Conservation (phyloP, 2,329 filamentous ascomycete species). For the Myriosclerotinia duriaeana region DNA sequence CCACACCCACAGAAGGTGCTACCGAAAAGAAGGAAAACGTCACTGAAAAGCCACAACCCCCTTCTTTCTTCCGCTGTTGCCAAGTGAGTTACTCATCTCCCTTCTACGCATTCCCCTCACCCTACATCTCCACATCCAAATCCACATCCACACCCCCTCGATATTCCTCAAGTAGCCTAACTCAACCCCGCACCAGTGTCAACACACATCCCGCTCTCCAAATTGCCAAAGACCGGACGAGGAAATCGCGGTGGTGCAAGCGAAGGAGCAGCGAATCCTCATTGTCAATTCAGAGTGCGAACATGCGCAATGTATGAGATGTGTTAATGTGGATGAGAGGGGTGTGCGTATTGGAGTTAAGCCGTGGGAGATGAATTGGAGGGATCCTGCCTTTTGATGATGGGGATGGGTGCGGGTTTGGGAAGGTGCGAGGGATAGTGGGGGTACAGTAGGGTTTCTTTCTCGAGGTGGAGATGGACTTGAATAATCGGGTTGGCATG, state of each 20-base stretch:
- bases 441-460: background rate
- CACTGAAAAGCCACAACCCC: background rate
- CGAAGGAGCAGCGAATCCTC: background rate
- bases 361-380: conserved; percentile 10
- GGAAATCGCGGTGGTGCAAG: background rate
- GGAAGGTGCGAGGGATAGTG: background rate
- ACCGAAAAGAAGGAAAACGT: background rate
- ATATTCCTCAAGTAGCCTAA: background rate
- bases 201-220: background rate
- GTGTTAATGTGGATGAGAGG: conserved; percentile 9
- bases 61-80: conserved; percentile 16
- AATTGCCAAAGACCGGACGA: background rate
- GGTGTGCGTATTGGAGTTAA: conserved; percentile 6
- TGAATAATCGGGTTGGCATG: background rate
- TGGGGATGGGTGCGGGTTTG: background rate
- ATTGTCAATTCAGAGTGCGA: background rate
- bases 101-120: background rate
- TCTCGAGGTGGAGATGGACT: too few species aligned
- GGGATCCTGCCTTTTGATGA: background rate
- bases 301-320: background rate
- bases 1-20: too few species aligned
- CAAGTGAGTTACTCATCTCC: background rate
- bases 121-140: too few species aligned
- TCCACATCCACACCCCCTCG: too few species aligned
- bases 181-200: background rate